Evolutionary conservation across 805 yeast species (phyloP), one percentile per base, ranked within the genome.

Genomic region (Metschnikowia bowlesiae): DNA sequence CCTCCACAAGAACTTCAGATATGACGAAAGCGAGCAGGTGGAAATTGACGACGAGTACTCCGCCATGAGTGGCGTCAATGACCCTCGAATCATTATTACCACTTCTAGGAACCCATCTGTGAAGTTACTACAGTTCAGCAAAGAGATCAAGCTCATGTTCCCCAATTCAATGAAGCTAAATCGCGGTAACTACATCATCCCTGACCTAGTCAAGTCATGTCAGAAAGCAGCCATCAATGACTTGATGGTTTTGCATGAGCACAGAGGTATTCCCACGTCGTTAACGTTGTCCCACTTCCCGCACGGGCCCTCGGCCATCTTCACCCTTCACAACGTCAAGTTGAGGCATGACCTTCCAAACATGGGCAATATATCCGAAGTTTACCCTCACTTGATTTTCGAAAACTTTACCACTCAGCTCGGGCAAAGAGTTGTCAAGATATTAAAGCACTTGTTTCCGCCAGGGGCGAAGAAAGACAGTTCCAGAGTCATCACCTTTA

Each of bases 241-340:
- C 66, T 70, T 94, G 58, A 74, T 94, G 26, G 78, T 94, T 3
- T 70, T 94, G 22, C 98, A 94, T 66, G 99, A 94, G 66, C 99
- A 94, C 69, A 80, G 99, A 70, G 99, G 99, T 80, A 92, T 89
- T 0, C 99, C 99, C 47, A 91, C 97, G 0, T 88, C 97, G 1
- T 62, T 94, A 52, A 92, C 98, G 1, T 73, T 94, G 29, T 85
- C 94, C 33, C 99, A 94, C 74, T 87, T 94, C 67, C 99, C 99
- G 4, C 96, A 94, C 65, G 99, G 99, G 0, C 99, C 99, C 16
- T 87, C 97, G 2, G 95, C 94, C 33, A 85, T 87, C 42, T 94
- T 94, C 75, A 88, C 97, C 9, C 73, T 94, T 50, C 98, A 94
- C 69, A 94, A 94, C 62, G 98, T 94, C 48, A 90, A 89, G 28